These are phyloP conservation scores for Roridomyces roridus DNA, from an alignment of 768 basidiomycete genomes.

Conservation along the genomic window DNA sequence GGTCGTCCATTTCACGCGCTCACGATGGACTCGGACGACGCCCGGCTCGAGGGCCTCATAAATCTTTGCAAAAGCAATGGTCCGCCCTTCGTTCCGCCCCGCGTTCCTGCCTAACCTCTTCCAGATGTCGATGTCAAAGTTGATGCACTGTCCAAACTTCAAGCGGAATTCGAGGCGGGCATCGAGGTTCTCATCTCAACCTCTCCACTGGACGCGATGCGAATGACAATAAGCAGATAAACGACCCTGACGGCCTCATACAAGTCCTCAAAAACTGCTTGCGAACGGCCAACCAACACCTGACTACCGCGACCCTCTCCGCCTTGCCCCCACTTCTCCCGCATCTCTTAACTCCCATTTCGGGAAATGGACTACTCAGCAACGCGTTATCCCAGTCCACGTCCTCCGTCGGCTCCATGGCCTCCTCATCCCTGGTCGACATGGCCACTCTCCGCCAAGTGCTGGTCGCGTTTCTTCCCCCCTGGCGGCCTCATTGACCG, in stretches of 20 bases:
- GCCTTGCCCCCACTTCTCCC: slow-evolving; percentile 72
- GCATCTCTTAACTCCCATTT: slow-evolving; percentile 56
- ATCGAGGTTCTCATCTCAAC: slow-evolving; percentile 59
- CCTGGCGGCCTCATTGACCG: slow-evolving; percentile 82
- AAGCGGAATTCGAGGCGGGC: slow-evolving; percentile 74
- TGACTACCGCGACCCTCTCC: slow-evolving; percentile 78
- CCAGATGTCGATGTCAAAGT: slow-evolving; percentile 83
- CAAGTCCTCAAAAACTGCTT: slow-evolving; percentile 74
- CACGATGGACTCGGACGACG: slow-evolving; percentile 58
- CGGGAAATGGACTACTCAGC: slow-evolving; percentile 32
- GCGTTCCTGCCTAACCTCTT: slow-evolving; percentile 5
- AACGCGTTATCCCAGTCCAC: slow-evolving; percentile 49
- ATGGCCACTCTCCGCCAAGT: slow-evolving; percentile 68
- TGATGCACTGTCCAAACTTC: slow-evolving; percentile 80
- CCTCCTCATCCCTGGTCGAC: slow-evolving; percentile 54
- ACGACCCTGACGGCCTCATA: slow-evolving; percentile 75
- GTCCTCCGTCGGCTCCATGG: slow-evolving; percentile 53
- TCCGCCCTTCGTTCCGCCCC: slow-evolving; percentile 34
- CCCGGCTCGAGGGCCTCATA: slow-evolving; percentile 63
- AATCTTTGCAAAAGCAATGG: slow-evolving; percentile 71
- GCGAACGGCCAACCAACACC: slow-evolving; percentile 81
- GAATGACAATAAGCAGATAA: slow-evolving; percentile 53
- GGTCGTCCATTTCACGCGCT: not conserved
- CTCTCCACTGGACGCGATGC: slow-evolving; percentile 19
- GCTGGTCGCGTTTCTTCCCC: slow-evolving; percentile 71